Conservation (phyloP, 768 basidiomycete species). For the Imleria badia region DNA sequence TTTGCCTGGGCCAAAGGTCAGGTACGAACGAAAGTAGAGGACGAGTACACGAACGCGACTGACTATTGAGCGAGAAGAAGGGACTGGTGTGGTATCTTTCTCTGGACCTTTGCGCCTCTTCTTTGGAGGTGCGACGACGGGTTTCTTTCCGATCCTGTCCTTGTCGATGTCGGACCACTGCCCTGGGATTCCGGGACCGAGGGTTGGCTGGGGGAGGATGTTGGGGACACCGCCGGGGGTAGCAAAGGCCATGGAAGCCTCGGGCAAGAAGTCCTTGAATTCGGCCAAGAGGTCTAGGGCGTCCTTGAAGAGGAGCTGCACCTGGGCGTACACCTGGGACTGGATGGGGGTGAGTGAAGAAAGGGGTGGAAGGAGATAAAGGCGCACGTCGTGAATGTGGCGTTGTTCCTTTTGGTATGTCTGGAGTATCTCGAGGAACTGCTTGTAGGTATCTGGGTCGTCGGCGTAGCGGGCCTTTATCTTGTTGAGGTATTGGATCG, state of each 20-base stretch:
- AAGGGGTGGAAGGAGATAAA: neutral
- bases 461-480: slow-evolving; percentile 90
- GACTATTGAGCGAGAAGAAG: slow-evolving; percentile 47
- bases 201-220: slow-evolving; percentile 51
- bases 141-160: slow-evolving; percentile 45
- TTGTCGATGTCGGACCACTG: slow-evolving; percentile 44
- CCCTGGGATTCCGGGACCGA: slow-evolving; percentile 33
- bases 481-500: slow-evolving; percentile 97
- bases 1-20: slow-evolving; percentile 45
- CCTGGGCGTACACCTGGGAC: slow-evolving; percentile 80
- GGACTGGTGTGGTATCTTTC: slow-evolving; percentile 66
- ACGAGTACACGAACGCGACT: slow-evolving; percentile 42
- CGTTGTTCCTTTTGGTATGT: slow-evolving; percentile 84
- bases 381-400: slow-evolving; percentile 65
- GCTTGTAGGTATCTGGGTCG: slow-evolving; percentile 91
- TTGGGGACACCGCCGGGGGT: slow-evolving; percentile 42
- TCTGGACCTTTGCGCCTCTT: slow-evolving; percentile 64
- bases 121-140: slow-evolving; percentile 41
- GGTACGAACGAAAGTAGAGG: neutral
- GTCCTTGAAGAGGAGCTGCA: slow-evolving; percentile 77
- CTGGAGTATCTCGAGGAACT: slow-evolving; percentile 86
- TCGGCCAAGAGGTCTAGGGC: slow-evolving; percentile 76
- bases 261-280: slow-evolving; percentile 81
- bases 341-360: slow-evolving; percentile 25
- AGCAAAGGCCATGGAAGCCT: slow-evolving; percentile 46